Evolutionary conservation across 805 yeast species (phyloP).

Genomic region (Barnettozyma botsteinii): DNA sequence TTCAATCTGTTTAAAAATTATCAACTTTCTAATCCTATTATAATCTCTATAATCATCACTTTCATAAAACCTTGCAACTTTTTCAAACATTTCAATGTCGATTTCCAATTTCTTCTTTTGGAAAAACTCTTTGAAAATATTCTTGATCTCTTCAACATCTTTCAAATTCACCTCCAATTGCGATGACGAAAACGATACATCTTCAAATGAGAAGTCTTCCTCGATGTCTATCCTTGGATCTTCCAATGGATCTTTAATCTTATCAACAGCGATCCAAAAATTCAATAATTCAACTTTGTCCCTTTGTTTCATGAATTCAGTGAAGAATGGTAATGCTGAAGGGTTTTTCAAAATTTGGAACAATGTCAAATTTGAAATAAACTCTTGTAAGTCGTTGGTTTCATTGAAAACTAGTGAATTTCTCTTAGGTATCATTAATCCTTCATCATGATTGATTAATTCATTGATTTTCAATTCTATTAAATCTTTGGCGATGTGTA

Average conservation of each 20-base stretch:
- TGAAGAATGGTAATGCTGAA: slow-evolving; percentile 41
- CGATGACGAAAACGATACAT: background rate
- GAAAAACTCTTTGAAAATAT: slow-evolving; percentile 42
- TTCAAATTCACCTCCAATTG: slow-evolving; percentile 24
- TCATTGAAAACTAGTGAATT: slow-evolving; percentile 8
- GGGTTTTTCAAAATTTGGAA: slow-evolving; percentile 44
- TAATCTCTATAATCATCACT: slow-evolving; percentile 31
- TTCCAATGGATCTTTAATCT: slow-evolving; percentile 66
- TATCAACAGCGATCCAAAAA: slow-evolving; percentile 63
- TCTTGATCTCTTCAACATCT: slow-evolving; percentile 47
- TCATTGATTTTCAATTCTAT: slow-evolving; percentile 27
- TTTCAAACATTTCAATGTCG: slow-evolving; percentile 23
- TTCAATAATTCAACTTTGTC: slow-evolving; percentile 43
- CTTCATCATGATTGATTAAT: slow-evolving; percentile 7
- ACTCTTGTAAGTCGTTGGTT: slow-evolving; percentile 17
- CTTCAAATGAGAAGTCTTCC: slow-evolving; percentile 16
- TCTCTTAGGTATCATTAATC: background rate
- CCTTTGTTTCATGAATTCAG: slow-evolving; percentile 50
- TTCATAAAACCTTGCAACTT: slow-evolving; percentile 34
- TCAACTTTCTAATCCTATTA: slow-evolving; percentile 48
- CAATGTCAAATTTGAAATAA: slow-evolving; percentile 29
- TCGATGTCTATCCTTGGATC: slow-evolving; percentile 30
- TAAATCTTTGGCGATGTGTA: slow-evolving; percentile 26
- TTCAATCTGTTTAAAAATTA: slow-evolving; percentile 54
- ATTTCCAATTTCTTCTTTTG: slow-evolving; percentile 27